phyloP scores from a whole-genome alignment of 2,329 filamentous ascomycete species.

The Fusarium ambrosium region DNA sequence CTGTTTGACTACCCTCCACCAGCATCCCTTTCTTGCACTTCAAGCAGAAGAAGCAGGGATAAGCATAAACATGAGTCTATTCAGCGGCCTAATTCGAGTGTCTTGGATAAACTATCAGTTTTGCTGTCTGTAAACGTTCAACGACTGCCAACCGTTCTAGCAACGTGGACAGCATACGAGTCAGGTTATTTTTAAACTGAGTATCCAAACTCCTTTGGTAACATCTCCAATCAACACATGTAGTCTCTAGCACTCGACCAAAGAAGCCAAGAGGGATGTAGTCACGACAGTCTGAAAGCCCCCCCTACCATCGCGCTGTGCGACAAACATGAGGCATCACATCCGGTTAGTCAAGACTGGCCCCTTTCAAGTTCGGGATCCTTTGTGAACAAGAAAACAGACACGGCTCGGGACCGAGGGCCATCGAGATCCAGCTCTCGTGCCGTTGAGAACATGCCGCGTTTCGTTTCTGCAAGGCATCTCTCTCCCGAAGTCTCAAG shows the following conservation, averaged over 20 bases:
- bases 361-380: background rate
- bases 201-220: too few species aligned
- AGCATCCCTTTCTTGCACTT: background rate
- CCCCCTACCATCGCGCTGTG: background rate
- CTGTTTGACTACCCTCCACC: background rate
- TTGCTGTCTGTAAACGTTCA: conserved; percentile 2
- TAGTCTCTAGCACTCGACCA: background rate
- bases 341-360: background rate
- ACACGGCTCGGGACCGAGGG: background rate
- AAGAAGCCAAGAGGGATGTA: conserved; percentile 14
- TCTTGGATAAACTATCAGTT: background rate
- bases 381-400: background rate
- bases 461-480: background rate
- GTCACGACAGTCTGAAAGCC: conserved; percentile 15
- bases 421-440: background rate
- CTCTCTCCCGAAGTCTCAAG: background rate
- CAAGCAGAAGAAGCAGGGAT: conserved; percentile 7
- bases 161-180: conserved; percentile 12
- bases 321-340: background rate
- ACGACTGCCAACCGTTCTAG: background rate
- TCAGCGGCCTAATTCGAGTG: conserved; percentile 11
- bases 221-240: conserved; percentile 1
- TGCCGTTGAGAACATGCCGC: background rate
- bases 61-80: conserved; percentile 20
- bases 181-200: conserved; percentile 23